Evolutionary conservation across 2,329 filamentous ascomycete genomes (phyloP), one percentile per base, ranked within the genome.

Genomic region (Pseudocercospora macadamiae): DNA sequence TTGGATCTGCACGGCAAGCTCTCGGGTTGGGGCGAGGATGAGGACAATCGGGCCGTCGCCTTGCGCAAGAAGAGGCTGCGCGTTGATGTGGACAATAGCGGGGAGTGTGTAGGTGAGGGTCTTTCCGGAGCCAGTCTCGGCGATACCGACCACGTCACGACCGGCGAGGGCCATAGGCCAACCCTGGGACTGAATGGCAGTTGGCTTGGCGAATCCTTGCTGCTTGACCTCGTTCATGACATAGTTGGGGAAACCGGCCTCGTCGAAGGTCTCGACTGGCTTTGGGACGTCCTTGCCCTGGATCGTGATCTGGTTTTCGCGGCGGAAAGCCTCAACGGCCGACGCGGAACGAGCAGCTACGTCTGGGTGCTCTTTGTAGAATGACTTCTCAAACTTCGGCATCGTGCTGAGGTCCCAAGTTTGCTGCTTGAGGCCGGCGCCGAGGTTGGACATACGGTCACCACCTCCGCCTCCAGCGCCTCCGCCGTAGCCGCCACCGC

Each of bases 161-260:
- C 95, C 95, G 68, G 93, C 96, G 52, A 99, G 87, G 73, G 95
- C 93, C 95, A 97, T 97, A 64, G 95, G 95, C 95, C 95, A 97
- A 64, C 95, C 95, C 77, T 97, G 95, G 16, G 93, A 96, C 79
- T 99, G 95, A 76, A 99, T 97, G 64, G 95, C 89, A 39, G 95
- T 99, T 36, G 95, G 95, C 55, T 88, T 89, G 63, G 89, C 86
- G 79, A 99, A 99, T 44, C 95, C 95, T 79, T 97, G 93, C 21
- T 92, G 90, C 86, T 99, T 99, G 74, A 99, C 95, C 77, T 99
- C 95, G 71, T 91, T 93, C 85, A 99, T 95, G 64, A 99, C 95
- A 75, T 99, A 99, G 70, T 87, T 86, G 42, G 95, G 95, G 81
- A 99, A 99, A 42, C 91, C 91, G 75, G 95, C 95, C 81, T 99